A percentile compares a stretch with the other conserved stretches of the same genome.
These are phyloP conservation scores for Proliferodiscus dingleyae DNA, from an alignment of 2,329 filamentous ascomycete genomes.

Conservation along the genomic window DNA sequence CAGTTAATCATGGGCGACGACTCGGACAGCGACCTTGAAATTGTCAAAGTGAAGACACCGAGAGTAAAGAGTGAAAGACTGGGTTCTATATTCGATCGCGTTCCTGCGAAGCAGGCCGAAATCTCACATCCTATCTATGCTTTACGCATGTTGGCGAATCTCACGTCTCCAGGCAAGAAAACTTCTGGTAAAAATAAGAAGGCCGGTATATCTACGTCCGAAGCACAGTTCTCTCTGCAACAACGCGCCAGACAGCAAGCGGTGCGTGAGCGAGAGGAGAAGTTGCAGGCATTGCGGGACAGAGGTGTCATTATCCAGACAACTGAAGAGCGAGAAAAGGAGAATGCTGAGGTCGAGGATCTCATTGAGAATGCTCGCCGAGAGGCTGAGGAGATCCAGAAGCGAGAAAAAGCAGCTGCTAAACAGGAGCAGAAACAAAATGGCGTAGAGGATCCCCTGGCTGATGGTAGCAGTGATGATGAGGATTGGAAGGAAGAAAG, in stretches of 20 bases:
- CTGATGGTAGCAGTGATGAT: conserved; percentile 51
- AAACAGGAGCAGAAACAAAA: conserved; percentile 55
- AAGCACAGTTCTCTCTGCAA: conserved; percentile 65
- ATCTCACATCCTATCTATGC: conserved; percentile 60
- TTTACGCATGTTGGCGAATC: conserved; percentile 69
- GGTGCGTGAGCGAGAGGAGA: conserved; percentile 68
- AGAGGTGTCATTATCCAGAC: conserved; percentile 81
- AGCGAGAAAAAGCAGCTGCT: conserved; percentile 67
- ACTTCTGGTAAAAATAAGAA: conserved; percentile 40
- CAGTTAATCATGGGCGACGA: conserved; percentile 33
- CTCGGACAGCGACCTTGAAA: conserved; percentile 43
- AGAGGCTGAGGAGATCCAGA: conserved; percentile 74
- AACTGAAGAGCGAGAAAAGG: conserved; percentile 76
- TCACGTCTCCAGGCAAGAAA: conserved; percentile 57
- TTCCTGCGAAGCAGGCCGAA: conserved; percentile 58
- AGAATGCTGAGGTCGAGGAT: conserved; percentile 81
- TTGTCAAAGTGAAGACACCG: conserved; percentile 29
- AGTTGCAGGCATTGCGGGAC: conserved; percentile 69
- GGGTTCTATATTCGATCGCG: conserved; percentile 63
- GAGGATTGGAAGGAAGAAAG: conserved; percentile 48
- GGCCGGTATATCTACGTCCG: conserved; percentile 59
- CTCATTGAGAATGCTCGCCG: conserved; percentile 78
- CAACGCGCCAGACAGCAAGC: conserved; percentile 77
- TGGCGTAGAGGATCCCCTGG: conserved; percentile 38
- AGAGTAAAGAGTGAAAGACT: conserved; percentile 42